A percentile compares a stretch with the other conserved stretches of the same genome.
phyloP scores from a whole-genome alignment of 2,329 filamentous ascomycete genomes.

The Rhexocercosporidium sp. region DNA sequence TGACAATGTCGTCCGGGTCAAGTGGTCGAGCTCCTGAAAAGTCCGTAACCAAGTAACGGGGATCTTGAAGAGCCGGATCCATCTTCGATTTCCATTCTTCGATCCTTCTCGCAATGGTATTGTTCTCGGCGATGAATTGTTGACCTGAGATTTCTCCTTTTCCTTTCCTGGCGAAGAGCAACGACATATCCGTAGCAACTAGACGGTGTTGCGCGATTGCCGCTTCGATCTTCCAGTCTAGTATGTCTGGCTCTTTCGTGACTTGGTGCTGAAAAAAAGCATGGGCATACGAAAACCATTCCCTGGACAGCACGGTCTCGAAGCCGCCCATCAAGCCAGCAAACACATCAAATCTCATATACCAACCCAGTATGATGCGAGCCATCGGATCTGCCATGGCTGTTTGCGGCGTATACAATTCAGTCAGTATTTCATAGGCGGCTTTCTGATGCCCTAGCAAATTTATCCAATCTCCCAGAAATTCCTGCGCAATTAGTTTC shows the following conservation, averaged over 20 bases:
- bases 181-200: conserved; percentile 79
- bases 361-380: conserved; percentile 84
- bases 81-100: conserved; percentile 59
- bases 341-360: conserved; percentile 85
- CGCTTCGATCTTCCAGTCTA: conserved; percentile 70
- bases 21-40: conserved; percentile 60
- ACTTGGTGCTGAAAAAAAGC: conserved; percentile 67
- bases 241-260: conserved; percentile 62
- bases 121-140: conserved; percentile 68
- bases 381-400: conserved; percentile 73
- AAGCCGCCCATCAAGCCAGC: conserved; percentile 83
- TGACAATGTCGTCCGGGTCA: conserved; percentile 70
- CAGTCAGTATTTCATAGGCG: conserved; percentile 79
- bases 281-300: conserved; percentile 67
- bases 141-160: conserved; percentile 67
- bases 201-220: conserved; percentile 70
- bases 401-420: conserved; percentile 77
- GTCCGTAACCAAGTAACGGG: conserved; percentile 65
- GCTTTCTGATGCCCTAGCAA: conserved; percentile 91
- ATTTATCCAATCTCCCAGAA: conserved; percentile 94
- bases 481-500: conserved; percentile 67
- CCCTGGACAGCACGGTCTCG: conserved; percentile 71
- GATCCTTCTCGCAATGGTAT: conserved; percentile 54
- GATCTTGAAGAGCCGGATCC: conserved; percentile 65
- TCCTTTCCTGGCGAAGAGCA: conserved; percentile 73